Evolutionary conservation across 495 filamentous ascomycete species (phyloP).

Genomic region (Beverwykella pulmonaria): DNA sequence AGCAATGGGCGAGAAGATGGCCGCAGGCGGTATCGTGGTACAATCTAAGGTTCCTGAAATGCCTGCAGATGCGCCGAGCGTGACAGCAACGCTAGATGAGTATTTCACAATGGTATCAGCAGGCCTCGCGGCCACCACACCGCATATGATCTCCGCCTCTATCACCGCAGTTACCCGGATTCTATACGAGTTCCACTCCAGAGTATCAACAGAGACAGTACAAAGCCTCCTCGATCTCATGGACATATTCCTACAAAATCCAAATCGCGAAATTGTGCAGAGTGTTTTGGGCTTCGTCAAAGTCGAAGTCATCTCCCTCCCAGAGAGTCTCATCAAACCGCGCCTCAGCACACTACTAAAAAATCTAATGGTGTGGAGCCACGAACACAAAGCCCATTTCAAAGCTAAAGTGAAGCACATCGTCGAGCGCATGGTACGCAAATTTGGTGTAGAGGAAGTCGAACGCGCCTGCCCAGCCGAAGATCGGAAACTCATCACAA

Average conservation of each 20-base stretch:
- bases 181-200: constrained; percentile 78
- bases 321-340: constrained; percentile 71
- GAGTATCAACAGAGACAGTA: constrained; percentile 62
- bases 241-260: constrained; percentile 89
- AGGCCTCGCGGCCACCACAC: constrained; percentile 84
- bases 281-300: constrained; percentile 94
- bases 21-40: constrained; percentile 71
- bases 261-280: constrained; percentile 93
- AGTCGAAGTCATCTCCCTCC: constrained; percentile 85
- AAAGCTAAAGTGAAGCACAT: constrained; percentile 97
- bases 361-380: constrained; percentile 91
- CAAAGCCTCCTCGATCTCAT: constrained; percentile 85
- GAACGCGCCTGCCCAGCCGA: constrained; percentile 77
- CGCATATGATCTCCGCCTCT: constrained; percentile 93
- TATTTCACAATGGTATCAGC: constrained; percentile 98
- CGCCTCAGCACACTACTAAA: constrained; percentile 75
- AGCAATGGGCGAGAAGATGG: constrained; percentile 80
- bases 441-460: constrained; percentile 80
- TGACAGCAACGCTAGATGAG: constrained; percentile 79
- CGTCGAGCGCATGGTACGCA: constrained; percentile 84
- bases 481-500: constrained; percentile 85
- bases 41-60: constrained; percentile 85
- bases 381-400: constrained; percentile 96
- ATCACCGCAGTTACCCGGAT: constrained; percentile 90
- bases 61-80: constrained; percentile 74